phyloP scores from a whole-genome alignment of 331 rosid genomes.

The Cydonia oblonga region DNA sequence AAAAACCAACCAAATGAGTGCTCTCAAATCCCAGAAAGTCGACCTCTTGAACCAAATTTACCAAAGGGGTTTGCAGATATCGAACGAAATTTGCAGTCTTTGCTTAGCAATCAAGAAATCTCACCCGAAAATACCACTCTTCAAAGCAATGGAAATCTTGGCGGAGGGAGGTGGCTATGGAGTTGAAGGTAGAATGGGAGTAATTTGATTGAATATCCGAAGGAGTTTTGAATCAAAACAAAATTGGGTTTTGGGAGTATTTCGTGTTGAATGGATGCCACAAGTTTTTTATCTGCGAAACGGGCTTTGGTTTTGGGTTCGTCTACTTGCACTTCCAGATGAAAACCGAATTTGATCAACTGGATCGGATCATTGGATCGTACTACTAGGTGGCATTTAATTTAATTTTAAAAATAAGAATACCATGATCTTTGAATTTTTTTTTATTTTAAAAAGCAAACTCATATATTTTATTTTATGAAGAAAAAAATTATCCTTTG shows the following conservation, averaged over 20 bases:
- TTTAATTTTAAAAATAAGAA: too few species aligned
- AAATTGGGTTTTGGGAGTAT: conserved; percentile 13
- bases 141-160: conserved; percentile 1
- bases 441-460: too few species aligned
- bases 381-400: too few species aligned
- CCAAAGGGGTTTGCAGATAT: conserved; percentile 3
- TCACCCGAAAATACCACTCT: conserved; percentile 5
- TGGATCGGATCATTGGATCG: not conserved
- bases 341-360: conserved; percentile 5
- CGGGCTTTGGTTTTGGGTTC: not conserved
- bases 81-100: not conserved
- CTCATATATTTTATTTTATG: too few species aligned
- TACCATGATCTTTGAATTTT: too few species aligned
- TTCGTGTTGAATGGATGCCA: conserved; percentile 30
- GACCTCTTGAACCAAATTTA: not conserved
- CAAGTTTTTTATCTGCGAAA: conserved; percentile 29
- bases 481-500: too few species aligned
- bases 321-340: not conserved
- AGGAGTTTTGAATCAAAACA: conserved; percentile 9
- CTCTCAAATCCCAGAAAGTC: not conserved
- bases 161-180: conserved; percentile 1
- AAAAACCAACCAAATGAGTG: conserved; percentile 11
- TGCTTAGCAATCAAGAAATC: conserved; percentile 13
- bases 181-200: conserved; percentile 3
- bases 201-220: not conserved